phyloP scores from a whole-genome alignment of 228 moss, liverwort and hornwort genomes.

The Sphagnum fallax region DNA sequence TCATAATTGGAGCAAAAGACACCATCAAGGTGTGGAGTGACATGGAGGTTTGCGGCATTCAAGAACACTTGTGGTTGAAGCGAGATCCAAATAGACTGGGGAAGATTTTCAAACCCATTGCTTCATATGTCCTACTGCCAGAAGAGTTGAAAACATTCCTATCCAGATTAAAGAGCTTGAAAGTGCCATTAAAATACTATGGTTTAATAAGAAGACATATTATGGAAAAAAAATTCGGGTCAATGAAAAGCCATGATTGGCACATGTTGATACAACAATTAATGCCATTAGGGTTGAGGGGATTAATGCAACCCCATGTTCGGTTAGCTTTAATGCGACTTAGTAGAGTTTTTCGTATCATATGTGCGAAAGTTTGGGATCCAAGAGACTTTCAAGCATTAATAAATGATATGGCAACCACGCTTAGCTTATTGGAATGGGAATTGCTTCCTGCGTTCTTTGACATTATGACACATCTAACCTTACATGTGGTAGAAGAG shows the following conservation, averaged over 20 bases:
- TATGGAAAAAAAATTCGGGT: background rate
- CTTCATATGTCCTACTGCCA: background rate
- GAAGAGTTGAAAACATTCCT: background rate
- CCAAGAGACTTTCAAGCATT: background rate
- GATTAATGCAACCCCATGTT: background rate
- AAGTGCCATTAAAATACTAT: background rate
- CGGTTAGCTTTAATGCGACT: background rate
- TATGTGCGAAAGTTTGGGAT: background rate
- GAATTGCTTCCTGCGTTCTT: background rate
- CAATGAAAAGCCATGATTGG: background rate
- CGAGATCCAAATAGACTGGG: background rate
- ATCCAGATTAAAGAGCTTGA: background rate
- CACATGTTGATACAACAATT: background rate
- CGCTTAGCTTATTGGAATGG: background rate
- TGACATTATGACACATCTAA: constrained; percentile 5
- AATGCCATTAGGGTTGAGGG: background rate
- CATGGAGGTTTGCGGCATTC: background rate
- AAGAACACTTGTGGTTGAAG: background rate
- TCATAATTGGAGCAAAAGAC: background rate
- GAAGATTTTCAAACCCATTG: background rate
- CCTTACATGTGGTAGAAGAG: constrained; percentile 3
- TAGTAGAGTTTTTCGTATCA: background rate
- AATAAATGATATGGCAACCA: background rate
- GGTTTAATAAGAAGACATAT: background rate
- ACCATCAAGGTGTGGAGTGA: background rate